Percentiles rank a stretch among this genome's conserved stretches.
Evolutionary conservation across 805 yeast genomes (phyloP).

Genomic region (Millerago galiae): DNA sequence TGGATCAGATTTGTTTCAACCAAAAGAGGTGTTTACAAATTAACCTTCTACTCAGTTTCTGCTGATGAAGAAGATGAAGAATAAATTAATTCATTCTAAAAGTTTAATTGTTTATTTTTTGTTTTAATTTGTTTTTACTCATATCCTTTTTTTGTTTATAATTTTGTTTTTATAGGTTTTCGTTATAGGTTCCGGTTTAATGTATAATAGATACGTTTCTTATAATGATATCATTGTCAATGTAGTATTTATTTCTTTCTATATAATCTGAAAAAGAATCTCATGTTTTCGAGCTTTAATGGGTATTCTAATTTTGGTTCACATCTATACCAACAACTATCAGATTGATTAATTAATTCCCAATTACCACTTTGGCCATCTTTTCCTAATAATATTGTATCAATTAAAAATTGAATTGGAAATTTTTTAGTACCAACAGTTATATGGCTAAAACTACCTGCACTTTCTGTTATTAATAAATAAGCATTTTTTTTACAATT

Average conservation of each 20-base stretch:
- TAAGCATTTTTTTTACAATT: conserved; percentile 51
- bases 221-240: conserved; percentile 5
- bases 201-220: conserved; percentile 15
- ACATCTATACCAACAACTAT: conserved; percentile 77
- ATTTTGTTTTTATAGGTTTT: conserved; percentile 13
- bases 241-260: conserved; percentile 35
- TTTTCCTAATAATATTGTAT: conserved; percentile 58
- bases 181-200: conserved; percentile 15
- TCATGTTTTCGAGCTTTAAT: conserved; percentile 77
- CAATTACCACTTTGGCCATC: conserved; percentile 46
- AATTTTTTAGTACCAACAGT: conserved; percentile 68
- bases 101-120: background rate
- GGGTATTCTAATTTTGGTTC: conserved; percentile 48
- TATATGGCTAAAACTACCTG: conserved; percentile 83
- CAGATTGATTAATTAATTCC: conserved; percentile 59
- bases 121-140: background rate
- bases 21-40: conserved; percentile 91
- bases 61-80: conserved; percentile 96
- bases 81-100: conserved; percentile 38
- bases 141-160: conserved; percentile 9
- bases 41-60: conserved; percentile 98
- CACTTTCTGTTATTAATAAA: conserved; percentile 74
- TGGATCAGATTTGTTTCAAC: conserved; percentile 99
- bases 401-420: conserved; percentile 77
- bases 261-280: conserved; percentile 76